Conservation (phyloP, 2,329 filamentous ascomycete genomes). For the Phaeosphaeria sp. region DNA sequence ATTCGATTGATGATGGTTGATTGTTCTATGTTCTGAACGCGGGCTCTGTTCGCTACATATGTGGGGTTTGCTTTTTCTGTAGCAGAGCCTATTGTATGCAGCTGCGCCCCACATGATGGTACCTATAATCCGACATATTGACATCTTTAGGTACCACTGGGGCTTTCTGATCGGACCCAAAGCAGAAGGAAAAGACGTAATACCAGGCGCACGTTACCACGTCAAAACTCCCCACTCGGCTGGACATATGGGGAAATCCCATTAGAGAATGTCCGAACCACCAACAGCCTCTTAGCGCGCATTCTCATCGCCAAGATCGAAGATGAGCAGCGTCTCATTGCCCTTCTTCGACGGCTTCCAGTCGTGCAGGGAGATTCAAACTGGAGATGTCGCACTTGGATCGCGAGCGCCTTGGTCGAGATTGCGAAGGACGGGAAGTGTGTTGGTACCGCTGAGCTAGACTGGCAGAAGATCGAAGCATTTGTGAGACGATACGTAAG, state of each 20-base stretch:
- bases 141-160: conserved; percentile 34
- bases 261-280: conserved; percentile 12
- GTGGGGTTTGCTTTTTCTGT: no score
- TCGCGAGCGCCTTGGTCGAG: not conserved
- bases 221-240: conserved; percentile 31
- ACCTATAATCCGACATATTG: not conserved
- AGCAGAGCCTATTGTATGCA: no score
- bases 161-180: conserved; percentile 38
- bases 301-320: conserved; percentile 51
- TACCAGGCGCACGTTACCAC: conserved; percentile 40
- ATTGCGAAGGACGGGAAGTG: conserved; percentile 46
- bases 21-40: no score
- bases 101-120: no score
- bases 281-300: conserved; percentile 46
- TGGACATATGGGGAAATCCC: conserved; percentile 39
- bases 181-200: conserved; percentile 24
- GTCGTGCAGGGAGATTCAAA: conserved; percentile 33
- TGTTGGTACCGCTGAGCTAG: conserved; percentile 42
- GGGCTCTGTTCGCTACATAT: no score
- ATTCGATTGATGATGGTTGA: no score
- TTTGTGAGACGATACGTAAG: conserved; percentile 46
- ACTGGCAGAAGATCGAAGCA: conserved; percentile 49
- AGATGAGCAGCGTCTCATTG: conserved; percentile 41
- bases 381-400: not conserved
- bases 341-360: conserved; percentile 41